These are phyloP conservation scores for Paraphoma sp. DNA, from an alignment of 2,329 filamentous ascomycete genomes.

Conservation along the genomic window DNA sequence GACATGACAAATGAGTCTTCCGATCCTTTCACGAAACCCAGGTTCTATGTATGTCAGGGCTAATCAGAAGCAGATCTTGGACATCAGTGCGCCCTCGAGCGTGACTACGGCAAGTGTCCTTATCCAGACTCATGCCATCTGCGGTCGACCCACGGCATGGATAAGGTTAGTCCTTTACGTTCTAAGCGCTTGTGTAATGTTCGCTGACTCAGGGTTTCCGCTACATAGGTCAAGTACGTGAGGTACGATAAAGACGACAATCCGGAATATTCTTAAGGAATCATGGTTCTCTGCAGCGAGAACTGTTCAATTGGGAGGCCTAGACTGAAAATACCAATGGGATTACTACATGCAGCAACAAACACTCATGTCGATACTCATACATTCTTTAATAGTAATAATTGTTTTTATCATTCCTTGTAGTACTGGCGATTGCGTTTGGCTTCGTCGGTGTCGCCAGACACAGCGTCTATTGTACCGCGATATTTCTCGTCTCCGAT, in stretches of 20 bases:
- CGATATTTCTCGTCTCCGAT: conserved; percentile 81
- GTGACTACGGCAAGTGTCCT: conserved; percentile 47
- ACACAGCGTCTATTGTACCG: conserved; percentile 2
- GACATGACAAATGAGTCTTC: not conserved
- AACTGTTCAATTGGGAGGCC: too few relatives aligned
- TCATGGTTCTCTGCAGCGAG: too few relatives aligned
- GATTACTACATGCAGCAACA: too few relatives aligned
- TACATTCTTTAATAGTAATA: too few relatives aligned
- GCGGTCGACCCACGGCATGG: conserved; percentile 48
- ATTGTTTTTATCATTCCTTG: too few relatives aligned
- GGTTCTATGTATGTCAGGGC: not conserved
- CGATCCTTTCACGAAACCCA: too few relatives aligned
- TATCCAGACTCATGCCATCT: conserved; percentile 48
- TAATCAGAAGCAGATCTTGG: conserved; percentile 40
- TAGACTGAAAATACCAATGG: too few relatives aligned
- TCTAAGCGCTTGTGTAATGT: not conserved
- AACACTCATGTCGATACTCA: too few relatives aligned
- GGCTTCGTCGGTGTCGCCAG: too few relatives aligned
- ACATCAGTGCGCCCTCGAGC: conserved; percentile 48
- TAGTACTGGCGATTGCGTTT: conserved; percentile 44
- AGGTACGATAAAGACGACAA: conserved; percentile 32
- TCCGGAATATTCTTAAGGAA: conserved; percentile 17
- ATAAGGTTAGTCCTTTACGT: conserved; percentile 20
- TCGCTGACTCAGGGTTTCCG: not conserved
- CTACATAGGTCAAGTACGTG: conserved; percentile 24